Conservation (phyloP, 139 green algal species). For the Chlamydomonas schloesseri region DNA sequence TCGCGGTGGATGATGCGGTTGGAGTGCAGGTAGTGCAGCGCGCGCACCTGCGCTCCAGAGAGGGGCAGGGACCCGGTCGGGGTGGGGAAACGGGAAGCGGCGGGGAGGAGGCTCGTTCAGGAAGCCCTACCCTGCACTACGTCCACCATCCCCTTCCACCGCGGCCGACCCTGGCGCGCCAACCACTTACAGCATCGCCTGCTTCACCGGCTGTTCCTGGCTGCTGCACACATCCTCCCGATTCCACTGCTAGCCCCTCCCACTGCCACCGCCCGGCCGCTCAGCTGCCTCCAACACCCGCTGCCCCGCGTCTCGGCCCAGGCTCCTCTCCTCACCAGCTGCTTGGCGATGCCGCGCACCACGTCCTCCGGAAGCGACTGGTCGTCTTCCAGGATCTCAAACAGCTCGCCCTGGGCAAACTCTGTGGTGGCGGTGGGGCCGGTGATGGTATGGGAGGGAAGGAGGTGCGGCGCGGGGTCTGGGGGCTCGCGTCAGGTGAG, state of each 20-base stretch:
- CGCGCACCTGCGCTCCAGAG: slow-evolving; percentile 50
- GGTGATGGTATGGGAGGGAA: neutral
- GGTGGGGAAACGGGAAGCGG: neutral
- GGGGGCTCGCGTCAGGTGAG: too few species aligned
- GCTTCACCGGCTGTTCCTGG: too few species aligned
- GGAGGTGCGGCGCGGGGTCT: too few species aligned
- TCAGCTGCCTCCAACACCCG: neutral
- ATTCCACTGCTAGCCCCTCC: too few species aligned
- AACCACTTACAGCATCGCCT: too few species aligned
- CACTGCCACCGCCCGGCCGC: neutral
- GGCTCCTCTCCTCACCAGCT: slow-evolving; percentile 89
- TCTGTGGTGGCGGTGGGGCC: slow-evolving; percentile 65
- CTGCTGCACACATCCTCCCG: too few species aligned
- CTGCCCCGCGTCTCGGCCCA: too few species aligned
- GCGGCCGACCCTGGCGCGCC: too few species aligned
- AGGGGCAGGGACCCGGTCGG: neutral
- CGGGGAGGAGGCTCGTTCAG: neutral
- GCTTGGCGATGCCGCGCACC: slow-evolving; percentile 87
- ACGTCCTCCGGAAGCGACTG: slow-evolving; percentile 86
- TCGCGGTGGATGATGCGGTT: slow-evolving; percentile 95
- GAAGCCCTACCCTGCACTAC: too few species aligned
- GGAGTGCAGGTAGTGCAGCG: slow-evolving; percentile 95
- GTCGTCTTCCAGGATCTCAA: slow-evolving; percentile 98
- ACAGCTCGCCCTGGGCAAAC: slow-evolving; percentile 97
- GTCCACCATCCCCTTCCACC: too few species aligned